Conservation (phyloP, 192 early-diverging fungal species). For the Pilobolus umbonatus region DNA sequence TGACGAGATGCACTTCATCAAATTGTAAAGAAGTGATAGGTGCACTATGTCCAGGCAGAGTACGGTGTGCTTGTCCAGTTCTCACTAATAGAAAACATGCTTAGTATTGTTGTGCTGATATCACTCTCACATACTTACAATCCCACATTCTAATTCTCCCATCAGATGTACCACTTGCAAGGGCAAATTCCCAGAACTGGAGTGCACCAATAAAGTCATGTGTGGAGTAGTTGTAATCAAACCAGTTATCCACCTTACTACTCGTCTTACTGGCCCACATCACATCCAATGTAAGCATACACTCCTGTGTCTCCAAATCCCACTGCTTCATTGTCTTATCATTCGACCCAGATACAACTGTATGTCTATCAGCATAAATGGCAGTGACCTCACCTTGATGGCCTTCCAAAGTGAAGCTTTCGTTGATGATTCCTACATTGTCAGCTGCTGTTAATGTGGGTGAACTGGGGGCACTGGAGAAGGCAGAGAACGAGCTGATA, state of each 20-base stretch:
- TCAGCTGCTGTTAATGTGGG: slow-evolving; percentile 1
- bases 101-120: background rate
- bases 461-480: slow-evolving; percentile 3
- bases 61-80: slow-evolving; percentile 66
- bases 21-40: slow-evolving; percentile 61
- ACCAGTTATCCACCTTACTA: background rate
- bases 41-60: slow-evolving; percentile 60
- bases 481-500: slow-evolving; percentile 8
- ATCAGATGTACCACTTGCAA: slow-evolving; percentile 71
- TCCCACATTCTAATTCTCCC: slow-evolving; percentile 77
- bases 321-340: slow-evolving; percentile 76
- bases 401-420: slow-evolving; percentile 35
- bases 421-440: background rate
- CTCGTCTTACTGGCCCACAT: slow-evolving; percentile 52
- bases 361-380: slow-evolving; percentile 48
- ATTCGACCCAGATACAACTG: slow-evolving; percentile 60
- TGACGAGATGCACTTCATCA: slow-evolving; percentile 66
- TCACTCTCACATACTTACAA: slow-evolving; percentile 33
- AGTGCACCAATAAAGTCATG: slow-evolving; percentile 63
- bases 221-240: slow-evolving; percentile 28
- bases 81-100: slow-evolving; percentile 40
- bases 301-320: slow-evolving; percentile 64
- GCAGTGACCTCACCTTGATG: slow-evolving; percentile 44
- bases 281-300: slow-evolving; percentile 63
- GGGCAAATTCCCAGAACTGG: slow-evolving; percentile 68